Evolutionary conservation across 441 rosid genomes (phyloP).

Genomic region (Erodium moschatum): DNA sequence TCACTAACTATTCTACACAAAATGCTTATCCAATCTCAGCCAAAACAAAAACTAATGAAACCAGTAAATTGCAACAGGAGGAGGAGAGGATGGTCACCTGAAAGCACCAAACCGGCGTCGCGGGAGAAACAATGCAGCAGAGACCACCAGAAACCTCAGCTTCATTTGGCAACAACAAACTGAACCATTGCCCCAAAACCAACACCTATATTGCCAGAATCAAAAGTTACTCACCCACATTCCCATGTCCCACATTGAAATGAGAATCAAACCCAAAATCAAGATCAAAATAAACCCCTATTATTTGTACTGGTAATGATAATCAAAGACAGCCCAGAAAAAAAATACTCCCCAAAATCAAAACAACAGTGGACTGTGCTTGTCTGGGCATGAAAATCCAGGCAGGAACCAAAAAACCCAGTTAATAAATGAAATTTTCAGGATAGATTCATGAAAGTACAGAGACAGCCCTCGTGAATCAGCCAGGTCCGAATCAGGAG

Average conservation of each 20-base stretch:
- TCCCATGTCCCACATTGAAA: constrained; percentile 24
- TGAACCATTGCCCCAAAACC: constrained; percentile 21
- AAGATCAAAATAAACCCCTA: constrained; percentile 13
- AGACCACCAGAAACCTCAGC: constrained; percentile 43
- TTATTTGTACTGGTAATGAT: background rate
- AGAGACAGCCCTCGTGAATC: background rate
- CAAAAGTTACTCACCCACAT: constrained; percentile 19
- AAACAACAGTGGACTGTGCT: background rate
- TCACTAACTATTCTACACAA: background rate
- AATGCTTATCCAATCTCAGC: background rate
- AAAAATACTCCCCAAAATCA: constrained; percentile 8
- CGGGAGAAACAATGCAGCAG: constrained; percentile 31
- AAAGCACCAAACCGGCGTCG: constrained; percentile 34
- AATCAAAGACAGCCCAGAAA: constrained; percentile 10
- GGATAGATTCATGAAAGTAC: background rate
- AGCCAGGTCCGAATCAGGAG: background rate
- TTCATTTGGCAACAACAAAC: background rate
- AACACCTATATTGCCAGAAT: constrained; percentile 16
- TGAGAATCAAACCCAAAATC: constrained; percentile 5
- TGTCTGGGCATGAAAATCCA: background rate
- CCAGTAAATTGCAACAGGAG: background rate
- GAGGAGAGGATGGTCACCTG: background rate
- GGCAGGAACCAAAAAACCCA: background rate
- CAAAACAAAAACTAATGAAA: background rate
- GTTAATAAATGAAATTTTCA: background rate